A percentile compares a stretch with the other conserved stretches of the same genome.
Evolutionary conservation across 2,329 filamentous ascomycete species (phyloP).

Genomic region (Cercospora zeae-maydis): DNA sequence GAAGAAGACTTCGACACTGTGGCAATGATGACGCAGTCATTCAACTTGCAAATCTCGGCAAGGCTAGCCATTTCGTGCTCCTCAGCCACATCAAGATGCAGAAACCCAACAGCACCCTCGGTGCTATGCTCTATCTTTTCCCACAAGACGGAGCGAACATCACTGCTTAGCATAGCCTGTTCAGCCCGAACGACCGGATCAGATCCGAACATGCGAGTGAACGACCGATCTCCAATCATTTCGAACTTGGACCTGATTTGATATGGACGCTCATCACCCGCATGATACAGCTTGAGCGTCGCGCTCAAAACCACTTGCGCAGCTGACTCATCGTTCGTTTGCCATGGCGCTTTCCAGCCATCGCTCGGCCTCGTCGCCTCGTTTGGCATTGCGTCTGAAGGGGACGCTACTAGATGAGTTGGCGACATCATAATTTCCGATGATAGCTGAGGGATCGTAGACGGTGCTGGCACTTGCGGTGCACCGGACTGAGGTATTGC

Average conservation of each 20-base stretch:
- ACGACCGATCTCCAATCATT: not conserved
- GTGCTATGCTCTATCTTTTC: slow-evolving; percentile 3
- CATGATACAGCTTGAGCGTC: slow-evolving; percentile 3
- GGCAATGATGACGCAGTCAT: slow-evolving; percentile 23
- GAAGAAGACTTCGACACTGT: slow-evolving; percentile 13
- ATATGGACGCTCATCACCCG: not conserved
- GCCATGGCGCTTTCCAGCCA: not conserved
- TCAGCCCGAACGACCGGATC: slow-evolving; percentile 15
- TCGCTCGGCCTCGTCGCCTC: not conserved
- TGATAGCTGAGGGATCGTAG: not conserved
- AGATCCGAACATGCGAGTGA: slow-evolving; percentile 7
- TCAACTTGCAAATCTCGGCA: slow-evolving; percentile 25
- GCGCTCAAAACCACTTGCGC: not conserved
- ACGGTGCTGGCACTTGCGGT: not conserved
- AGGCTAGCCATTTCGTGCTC: slow-evolving; percentile 12
- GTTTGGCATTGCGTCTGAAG: not conserved
- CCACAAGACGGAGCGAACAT: slow-evolving; percentile 20
- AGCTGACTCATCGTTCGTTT: not conserved
- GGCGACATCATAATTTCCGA: not conserved
- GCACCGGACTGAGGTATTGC: not conserved
- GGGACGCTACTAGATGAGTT: not conserved
- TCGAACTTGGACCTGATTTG: not conserved
- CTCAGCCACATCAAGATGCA: slow-evolving; percentile 2
- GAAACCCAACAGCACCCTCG: not conserved
- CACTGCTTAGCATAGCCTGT: slow-evolving; percentile 19